Conservation (phyloP, 2,329 filamentous ascomycete genomes). For the Waltergamsia citrina region DNA sequence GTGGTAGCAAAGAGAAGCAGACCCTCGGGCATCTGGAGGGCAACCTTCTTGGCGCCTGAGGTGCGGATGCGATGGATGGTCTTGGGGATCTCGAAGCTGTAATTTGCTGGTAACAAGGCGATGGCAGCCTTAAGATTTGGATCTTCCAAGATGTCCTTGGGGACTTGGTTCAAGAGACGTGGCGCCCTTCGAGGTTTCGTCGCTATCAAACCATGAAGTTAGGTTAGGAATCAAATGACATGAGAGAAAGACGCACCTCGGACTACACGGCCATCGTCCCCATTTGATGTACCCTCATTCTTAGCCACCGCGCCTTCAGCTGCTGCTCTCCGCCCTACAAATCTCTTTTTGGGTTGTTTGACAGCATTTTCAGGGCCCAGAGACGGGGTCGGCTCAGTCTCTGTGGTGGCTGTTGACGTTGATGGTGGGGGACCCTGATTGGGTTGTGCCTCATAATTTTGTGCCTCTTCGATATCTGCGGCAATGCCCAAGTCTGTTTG, state of each 20-base stretch:
- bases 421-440: slow-evolving; percentile 5
- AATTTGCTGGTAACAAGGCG: slow-evolving; percentile 81
- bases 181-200: slow-evolving; percentile 63
- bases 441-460: slow-evolving; percentile 26
- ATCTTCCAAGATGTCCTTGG: slow-evolving; percentile 77
- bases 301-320: slow-evolving; percentile 45
- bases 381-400: no score
- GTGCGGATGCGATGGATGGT: slow-evolving; percentile 90
- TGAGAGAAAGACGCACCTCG: slow-evolving; percentile 37
- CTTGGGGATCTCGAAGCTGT: slow-evolving; percentile 97
- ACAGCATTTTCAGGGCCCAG: slow-evolving; percentile 17
- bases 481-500: slow-evolving; percentile 62
- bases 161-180: slow-evolving; percentile 84
- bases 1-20: slow-evolving; percentile 93
- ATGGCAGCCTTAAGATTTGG: slow-evolving; percentile 81
- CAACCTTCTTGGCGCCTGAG: slow-evolving; percentile 70
- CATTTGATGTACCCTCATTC: slow-evolving; percentile 15
- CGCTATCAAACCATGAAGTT: slow-evolving; percentile 34
- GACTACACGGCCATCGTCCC: slow-evolving; percentile 21
- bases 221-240: slow-evolving; percentile 6
- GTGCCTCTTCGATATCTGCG: slow-evolving; percentile 49
- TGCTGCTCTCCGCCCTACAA: slow-evolving; percentile 74
- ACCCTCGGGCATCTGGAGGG: slow-evolving; percentile 95
- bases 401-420: background rate
- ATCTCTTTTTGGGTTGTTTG: slow-evolving; percentile 82